phyloP scores from a whole-genome alignment of 2,329 filamentous ascomycete species.

The Aspergillus awamori region DNA sequence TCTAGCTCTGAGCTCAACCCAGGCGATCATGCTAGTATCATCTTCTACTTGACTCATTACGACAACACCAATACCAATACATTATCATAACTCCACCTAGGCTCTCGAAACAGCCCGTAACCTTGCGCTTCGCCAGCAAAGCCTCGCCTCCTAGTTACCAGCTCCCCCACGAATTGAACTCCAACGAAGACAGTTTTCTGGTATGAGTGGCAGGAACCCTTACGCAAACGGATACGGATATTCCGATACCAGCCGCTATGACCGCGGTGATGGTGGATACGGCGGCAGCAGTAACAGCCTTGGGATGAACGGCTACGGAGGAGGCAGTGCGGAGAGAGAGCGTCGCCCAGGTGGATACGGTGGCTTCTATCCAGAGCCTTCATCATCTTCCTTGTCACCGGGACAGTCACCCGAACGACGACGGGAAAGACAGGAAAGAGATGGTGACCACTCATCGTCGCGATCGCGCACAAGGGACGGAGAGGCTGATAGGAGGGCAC shows the following conservation, averaged over 20 bases:
- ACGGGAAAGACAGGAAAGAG: constrained; percentile 36
- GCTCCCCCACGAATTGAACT: neutral
- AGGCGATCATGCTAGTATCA: constrained; percentile 31
- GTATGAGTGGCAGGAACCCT: constrained; percentile 41
- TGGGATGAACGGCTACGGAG: constrained; percentile 38
- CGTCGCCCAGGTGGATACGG: constrained; percentile 49
- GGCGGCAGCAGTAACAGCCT: constrained; percentile 32
- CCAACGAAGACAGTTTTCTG: constrained; percentile 18
- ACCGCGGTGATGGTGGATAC: constrained; percentile 38
- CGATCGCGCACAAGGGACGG: constrained; percentile 41
- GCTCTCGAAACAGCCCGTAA: neutral
- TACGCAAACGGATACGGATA: constrained; percentile 45
- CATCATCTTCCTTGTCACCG: constrained; percentile 31
- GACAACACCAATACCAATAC: constrained; percentile 22
- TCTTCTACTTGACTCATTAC: constrained; percentile 20
- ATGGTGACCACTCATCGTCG: constrained; percentile 36
- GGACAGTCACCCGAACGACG: constrained; percentile 36
- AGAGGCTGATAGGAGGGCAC: constrained; percentile 32
- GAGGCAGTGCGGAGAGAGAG: constrained; percentile 32
- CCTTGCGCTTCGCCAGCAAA: constrained; percentile 14
- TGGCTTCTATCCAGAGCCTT: constrained; percentile 43
- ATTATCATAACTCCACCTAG: neutral
- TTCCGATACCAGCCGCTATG: constrained; percentile 39
- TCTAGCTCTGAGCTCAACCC: neutral
- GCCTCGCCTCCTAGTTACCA: constrained; percentile 6